Conservation (phyloP, 2,329 filamentous ascomycete genomes). For the Botryotinia narcissicola region DNA sequence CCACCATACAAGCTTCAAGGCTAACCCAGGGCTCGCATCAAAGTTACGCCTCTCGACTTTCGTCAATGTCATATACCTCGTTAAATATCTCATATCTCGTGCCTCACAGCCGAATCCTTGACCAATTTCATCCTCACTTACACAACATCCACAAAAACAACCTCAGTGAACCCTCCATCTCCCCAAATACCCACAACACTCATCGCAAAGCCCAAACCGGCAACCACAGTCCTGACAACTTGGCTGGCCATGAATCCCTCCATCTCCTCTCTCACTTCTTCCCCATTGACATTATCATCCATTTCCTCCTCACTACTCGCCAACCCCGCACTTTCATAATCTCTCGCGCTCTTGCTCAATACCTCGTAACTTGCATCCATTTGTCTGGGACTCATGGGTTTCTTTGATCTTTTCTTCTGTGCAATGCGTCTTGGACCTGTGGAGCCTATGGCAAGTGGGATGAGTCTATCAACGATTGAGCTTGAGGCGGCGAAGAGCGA, state of each 20-base stretch:
- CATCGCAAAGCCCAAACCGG: constrained; percentile 58
- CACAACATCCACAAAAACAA: constrained; percentile 30
- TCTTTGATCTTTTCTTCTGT: constrained; percentile 32
- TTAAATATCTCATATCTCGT: background rate
- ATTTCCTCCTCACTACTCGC: constrained; percentile 49
- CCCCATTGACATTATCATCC: constrained; percentile 52
- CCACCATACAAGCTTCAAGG: background rate
- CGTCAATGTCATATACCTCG: constrained; percentile 2
- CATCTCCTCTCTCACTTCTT: constrained; percentile 58
- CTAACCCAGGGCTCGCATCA: background rate
- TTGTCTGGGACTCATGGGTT: constrained; percentile 24
- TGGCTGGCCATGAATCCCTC: constrained; percentile 55
- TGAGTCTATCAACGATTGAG: constrained; percentile 42
- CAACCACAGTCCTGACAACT: constrained; percentile 52
- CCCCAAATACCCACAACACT: constrained; percentile 66
- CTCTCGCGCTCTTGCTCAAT: constrained; percentile 44
- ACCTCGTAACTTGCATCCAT: constrained; percentile 74
- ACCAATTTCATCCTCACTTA: background rate
- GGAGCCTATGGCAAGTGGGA: constrained; percentile 23
- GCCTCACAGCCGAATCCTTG: background rate
- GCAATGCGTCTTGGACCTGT: constrained; percentile 12
- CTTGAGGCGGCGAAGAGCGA: constrained; percentile 61
- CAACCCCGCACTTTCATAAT: constrained; percentile 50
- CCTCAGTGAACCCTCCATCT: constrained; percentile 48
- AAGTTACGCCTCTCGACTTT: background rate